phyloP scores from a whole-genome alignment of 2,329 filamentous ascomycete genomes.

The Triangularia setosa region DNA sequence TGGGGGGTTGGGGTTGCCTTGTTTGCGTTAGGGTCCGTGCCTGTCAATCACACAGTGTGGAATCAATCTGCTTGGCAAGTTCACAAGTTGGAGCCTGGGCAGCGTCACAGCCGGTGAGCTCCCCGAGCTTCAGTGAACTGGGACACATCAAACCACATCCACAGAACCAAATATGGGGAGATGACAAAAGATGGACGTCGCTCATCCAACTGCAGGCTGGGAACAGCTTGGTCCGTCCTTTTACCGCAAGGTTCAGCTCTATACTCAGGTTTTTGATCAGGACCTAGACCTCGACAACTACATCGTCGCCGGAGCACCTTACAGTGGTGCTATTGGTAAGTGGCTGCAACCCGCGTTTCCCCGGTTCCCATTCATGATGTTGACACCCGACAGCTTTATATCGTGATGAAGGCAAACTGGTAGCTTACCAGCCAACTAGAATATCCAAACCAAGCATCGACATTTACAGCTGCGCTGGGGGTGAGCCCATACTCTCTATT shows the following conservation, averaged over 20 bases:
- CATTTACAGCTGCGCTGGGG: slow-evolving; percentile 85
- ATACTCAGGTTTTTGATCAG: slow-evolving; percentile 87
- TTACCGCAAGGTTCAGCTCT: slow-evolving; percentile 92
- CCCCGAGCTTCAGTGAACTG: slow-evolving; percentile 5
- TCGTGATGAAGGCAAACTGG: slow-evolving; percentile 81
- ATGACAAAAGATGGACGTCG: slow-evolving; percentile 49
- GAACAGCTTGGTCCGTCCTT: slow-evolving; percentile 89
- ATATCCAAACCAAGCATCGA: slow-evolving; percentile 81
- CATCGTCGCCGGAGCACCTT: slow-evolving; percentile 84
- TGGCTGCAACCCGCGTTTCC: slow-evolving; percentile 4
- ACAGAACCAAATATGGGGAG: slow-evolving; percentile 25
- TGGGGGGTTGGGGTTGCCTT: background rate
- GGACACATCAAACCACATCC: background rate
- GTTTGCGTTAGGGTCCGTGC: background rate
- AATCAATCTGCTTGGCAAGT: background rate
- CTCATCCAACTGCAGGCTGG: slow-evolving; percentile 81
- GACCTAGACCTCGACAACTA: slow-evolving; percentile 95
- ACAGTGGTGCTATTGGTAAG: slow-evolving; percentile 88
- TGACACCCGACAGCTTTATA: slow-evolving; percentile 62
- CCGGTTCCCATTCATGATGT: slow-evolving; percentile 9
- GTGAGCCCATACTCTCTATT: slow-evolving; percentile 75
- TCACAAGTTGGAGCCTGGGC: background rate
- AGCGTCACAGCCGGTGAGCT: background rate
- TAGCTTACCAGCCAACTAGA: slow-evolving; percentile 69
- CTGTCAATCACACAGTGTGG: background rate